Conservation (phyloP, 345 rosid genomes). For the Eutrema yunnanense region DNA sequence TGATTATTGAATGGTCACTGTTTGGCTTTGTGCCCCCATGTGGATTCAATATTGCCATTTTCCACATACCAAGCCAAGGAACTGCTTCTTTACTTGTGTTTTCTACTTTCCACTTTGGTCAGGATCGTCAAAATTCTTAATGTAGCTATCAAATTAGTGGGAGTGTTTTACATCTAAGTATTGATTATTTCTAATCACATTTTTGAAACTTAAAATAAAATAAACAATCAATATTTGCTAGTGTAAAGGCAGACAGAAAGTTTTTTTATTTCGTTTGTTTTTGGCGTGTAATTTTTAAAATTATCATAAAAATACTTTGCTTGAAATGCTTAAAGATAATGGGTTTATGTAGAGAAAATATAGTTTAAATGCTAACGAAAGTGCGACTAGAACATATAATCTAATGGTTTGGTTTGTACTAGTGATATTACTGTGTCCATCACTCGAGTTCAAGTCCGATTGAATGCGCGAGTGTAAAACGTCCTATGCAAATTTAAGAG, state of each 20-base stretch:
- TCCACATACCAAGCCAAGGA: background rate
- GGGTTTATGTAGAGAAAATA: no score
- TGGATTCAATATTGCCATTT: constrained; percentile 4
- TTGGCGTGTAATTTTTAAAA: background rate
- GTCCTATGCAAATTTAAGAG: no score
- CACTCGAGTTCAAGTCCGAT: no score
- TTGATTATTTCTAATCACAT: background rate
- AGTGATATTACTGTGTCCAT: no score
- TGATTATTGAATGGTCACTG: constrained; percentile 22
- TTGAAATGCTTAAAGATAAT: no score
- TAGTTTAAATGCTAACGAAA: no score
- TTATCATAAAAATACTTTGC: no score
- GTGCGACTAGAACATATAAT: no score
- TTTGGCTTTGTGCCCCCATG: constrained; percentile 27
- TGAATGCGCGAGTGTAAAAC: no score
- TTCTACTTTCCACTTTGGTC: background rate
- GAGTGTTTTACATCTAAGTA: no score
- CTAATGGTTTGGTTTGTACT: no score
- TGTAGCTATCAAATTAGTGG: background rate
- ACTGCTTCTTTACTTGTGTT: background rate
- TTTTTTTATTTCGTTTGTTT: background rate
- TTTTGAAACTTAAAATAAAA: background rate
- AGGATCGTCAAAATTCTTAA: background rate
- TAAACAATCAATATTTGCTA: background rate
- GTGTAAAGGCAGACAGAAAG: background rate